A percentile compares a stretch with the other conserved stretches of the same genome.
Conservation (phyloP, 331 rosid genomes). For the Cydonia oblonga region DNA sequence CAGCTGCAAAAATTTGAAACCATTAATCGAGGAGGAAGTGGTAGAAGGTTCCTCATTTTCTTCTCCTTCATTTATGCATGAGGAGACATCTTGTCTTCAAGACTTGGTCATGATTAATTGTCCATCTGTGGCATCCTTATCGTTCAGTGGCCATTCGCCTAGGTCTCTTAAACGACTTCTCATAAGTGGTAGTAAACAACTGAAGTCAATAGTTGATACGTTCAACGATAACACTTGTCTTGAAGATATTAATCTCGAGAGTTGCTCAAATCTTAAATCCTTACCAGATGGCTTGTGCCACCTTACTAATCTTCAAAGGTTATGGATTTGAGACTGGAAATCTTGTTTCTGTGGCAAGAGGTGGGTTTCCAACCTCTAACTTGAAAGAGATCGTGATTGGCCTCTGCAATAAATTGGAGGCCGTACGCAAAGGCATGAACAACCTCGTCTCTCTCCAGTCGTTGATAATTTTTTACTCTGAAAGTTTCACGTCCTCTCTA, state of each 20-base stretch:
- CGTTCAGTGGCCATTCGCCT: neutral
- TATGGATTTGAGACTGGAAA: neutral
- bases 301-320: slow-evolving; percentile 7
- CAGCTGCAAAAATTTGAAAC: slow-evolving; percentile 6
- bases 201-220: neutral
- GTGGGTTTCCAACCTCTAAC: neutral
- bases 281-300: slow-evolving; percentile 6
- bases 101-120: slow-evolving; percentile 5
- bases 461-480: neutral
- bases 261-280: slow-evolving; percentile 12
- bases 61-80: neutral
- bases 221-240: slow-evolving; percentile 6
- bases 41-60: neutral
- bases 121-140: slow-evolving; percentile 14
- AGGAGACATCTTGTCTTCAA: neutral
- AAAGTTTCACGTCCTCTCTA: neutral
- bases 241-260: neutral
- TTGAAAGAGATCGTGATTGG: neutral
- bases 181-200: neutral
- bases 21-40: slow-evolving; percentile 1
- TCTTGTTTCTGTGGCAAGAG: neutral
- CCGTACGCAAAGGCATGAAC: neutral
- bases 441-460: neutral
- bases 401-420: neutral
- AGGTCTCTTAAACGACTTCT: neutral